Conservation (phyloP, 441 rosid genomes). For the Adansonia gregorii region DNA sequence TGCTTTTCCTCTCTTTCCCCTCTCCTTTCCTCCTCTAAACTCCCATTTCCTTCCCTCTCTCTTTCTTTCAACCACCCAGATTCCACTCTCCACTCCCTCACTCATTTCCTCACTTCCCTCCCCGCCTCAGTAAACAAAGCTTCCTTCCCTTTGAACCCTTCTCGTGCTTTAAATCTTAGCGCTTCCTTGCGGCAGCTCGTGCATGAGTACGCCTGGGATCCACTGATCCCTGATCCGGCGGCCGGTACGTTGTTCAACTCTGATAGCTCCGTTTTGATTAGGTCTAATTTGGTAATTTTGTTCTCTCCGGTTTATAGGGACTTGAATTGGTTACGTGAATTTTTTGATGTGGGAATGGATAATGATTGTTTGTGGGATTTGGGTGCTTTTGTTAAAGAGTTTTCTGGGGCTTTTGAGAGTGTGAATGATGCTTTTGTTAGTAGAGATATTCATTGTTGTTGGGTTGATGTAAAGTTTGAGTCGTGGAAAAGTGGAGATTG, state of each 20-base stretch:
- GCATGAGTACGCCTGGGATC: conserved; percentile 87
- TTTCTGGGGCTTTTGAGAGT: conserved; percentile 50
- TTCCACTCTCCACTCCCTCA: conserved; percentile 57
- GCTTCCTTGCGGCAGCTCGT: conserved; percentile 76
- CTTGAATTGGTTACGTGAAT: conserved; percentile 48
- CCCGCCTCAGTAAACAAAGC: conserved; percentile 20
- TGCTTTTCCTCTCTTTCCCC: conserved; percentile 92
- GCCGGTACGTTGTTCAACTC: conserved; percentile 42
- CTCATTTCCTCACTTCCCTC: conserved; percentile 46
- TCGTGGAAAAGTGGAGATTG: conserved; percentile 30
- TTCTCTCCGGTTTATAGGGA: conserved; percentile 59
- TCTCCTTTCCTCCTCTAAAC: conserved; percentile 81
- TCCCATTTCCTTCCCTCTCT: conserved; percentile 54
- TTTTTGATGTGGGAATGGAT: conserved; percentile 44
- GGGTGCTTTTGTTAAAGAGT: conserved; percentile 42
- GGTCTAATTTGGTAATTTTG: conserved; percentile 75
- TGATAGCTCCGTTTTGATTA: conserved; percentile 35
- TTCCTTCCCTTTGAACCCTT: conserved; percentile 18
- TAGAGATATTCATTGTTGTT: conserved; percentile 79
- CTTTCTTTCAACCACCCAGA: conserved; percentile 68
- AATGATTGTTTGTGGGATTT: conserved; percentile 44
- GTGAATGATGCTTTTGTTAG: conserved; percentile 61
- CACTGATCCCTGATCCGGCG: conserved; percentile 44
- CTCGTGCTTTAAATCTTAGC: conserved; percentile 55
- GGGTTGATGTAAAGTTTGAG: conserved; percentile 69